Percentiles rank a stretch among this genome's conserved stretches.
These are phyloP conservation scores for Ogataea pignaliae DNA, from an alignment of 805 yeast species.

Conservation along the genomic window DNA sequence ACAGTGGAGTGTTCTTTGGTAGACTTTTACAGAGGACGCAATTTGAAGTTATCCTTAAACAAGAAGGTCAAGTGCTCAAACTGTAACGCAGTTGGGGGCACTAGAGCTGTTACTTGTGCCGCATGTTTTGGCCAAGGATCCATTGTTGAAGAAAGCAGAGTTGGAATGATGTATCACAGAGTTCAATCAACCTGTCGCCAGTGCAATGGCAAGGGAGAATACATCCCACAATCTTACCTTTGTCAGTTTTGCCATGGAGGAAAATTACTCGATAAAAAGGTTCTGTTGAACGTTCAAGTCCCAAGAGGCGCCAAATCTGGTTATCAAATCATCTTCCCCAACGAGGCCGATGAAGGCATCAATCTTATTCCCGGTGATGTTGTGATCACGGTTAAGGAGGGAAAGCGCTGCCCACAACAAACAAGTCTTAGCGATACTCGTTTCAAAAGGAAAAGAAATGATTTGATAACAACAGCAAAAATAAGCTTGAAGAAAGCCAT, in stretches of 20 bases:
- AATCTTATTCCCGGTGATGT: conserved; percentile 65
- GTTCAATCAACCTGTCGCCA: conserved; percentile 40
- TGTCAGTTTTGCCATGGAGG: conserved; percentile 42
- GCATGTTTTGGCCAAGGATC: conserved; percentile 42
- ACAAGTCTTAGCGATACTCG: conserved; percentile 17
- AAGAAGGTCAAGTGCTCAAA: conserved; percentile 43
- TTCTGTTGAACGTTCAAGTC: conserved; percentile 47
- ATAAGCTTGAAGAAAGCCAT: conserved; percentile 20
- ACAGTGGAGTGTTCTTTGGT: conserved; percentile 45
- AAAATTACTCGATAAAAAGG: conserved; percentile 44
- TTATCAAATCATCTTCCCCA: conserved; percentile 47
- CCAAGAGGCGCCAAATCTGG: conserved; percentile 54
- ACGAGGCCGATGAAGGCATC: conserved; percentile 63
- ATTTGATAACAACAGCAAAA: conserved; percentile 16
- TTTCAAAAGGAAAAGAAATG: conserved; percentile 33
- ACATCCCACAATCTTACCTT: conserved; percentile 26
- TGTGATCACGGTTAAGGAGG: conserved; percentile 42
- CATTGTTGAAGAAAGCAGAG: conserved; percentile 34
- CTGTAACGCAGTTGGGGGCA: conserved; percentile 54
- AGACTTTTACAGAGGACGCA: conserved; percentile 57
- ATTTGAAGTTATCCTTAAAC: conserved; percentile 48
- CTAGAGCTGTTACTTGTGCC: conserved; percentile 27
- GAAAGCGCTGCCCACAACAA: conserved; percentile 21
- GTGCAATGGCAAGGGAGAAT: conserved; percentile 40
- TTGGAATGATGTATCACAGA: conserved; percentile 42